These are phyloP conservation scores for Pestalotiopsis sp. DNA, from an alignment of 2,329 filamentous ascomycete species.

Conservation along the genomic window DNA sequence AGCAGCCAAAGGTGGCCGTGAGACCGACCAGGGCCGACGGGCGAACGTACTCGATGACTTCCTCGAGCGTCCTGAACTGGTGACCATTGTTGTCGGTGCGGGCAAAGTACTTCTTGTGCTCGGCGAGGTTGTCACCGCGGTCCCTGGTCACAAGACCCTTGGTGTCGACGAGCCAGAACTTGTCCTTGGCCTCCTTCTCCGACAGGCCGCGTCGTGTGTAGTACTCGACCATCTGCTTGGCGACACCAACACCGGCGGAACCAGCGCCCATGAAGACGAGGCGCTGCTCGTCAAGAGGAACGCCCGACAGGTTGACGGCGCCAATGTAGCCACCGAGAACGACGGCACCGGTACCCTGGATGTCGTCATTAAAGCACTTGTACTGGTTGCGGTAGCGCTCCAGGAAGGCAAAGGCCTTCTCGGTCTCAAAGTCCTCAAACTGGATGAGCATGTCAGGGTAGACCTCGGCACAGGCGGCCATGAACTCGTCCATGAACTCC, in stretches of 20 bases:
- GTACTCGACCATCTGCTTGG: conserved; percentile 96
- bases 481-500: conserved; percentile 96
- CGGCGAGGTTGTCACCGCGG: conserved; percentile 89
- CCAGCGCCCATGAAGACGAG: conserved; percentile 97
- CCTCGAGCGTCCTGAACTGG: conserved; percentile 79
- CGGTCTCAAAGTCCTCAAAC: conserved; percentile 95
- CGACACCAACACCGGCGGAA: conserved; percentile 93
- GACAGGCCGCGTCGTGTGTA: conserved; percentile 91
- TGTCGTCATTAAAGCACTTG: conserved; percentile 98
- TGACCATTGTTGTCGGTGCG: conserved; percentile 65
- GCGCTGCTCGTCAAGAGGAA: conserved; percentile 86
- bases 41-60: conserved; percentile 93
- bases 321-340: conserved; percentile 73
- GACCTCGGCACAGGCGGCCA: conserved; percentile 82
- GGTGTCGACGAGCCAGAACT: conserved; percentile 98
- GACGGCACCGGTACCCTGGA: conserved; percentile 95
- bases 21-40: conserved; percentile 94
- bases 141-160: conserved; percentile 93
- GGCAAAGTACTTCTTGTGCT: conserved; percentile 80
- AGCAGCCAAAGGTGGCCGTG: conserved; percentile 91
- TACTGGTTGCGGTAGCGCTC: conserved; percentile 86
- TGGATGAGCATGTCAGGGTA: conserved; percentile 75
- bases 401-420: conserved; percentile 86
- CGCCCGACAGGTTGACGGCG: conserved; percentile 80
- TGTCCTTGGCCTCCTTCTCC: conserved; percentile 82